Base-by-base conservation (phyloP, 805 yeast genomes). In the Nakazawaea siamensis region DNA sequence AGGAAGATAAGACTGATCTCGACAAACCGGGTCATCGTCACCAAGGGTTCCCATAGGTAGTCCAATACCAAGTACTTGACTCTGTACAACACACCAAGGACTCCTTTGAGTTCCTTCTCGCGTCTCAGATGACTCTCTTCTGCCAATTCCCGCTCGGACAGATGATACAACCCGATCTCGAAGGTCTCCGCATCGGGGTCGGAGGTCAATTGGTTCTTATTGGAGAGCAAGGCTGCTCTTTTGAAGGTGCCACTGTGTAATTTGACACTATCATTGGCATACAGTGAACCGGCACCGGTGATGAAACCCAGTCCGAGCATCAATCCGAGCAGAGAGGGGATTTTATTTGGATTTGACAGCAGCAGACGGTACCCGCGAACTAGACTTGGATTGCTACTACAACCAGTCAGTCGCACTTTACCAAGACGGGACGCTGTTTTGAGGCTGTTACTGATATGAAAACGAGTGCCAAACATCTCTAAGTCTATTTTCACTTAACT, bases 1-100 rank as follows among this genome's bases (percentile, higher is more conserved):
- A 79, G 31, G 39, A 90, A 83, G 1, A 88, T 57, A 1, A 60
- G 39, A 1, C 81, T 61, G 30, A 90, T 60, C 50, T 87, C 84
- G 5, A 79, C 24, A 46, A 88, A 82, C 27, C 98, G 62, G 0
- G 73, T 60, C 24, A 78, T 45, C 0, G 94, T 85, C 2, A 73
- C 60, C 2, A 79, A 18, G 1, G 96, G 95, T 42, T 84, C 92
- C 33, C 73, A 50, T 0, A 83, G 14, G 46, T 70, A 70, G 48
- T 80, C 87, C 1, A 58, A 51, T 1, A 74, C 16, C 7, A 57
- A 48, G 43, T 63, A 79, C 40, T 61, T 55, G 7, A 72, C n/a
- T 18, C 51, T 49, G 44, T 54, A 69, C 8, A 66, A 30, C 32
- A 58, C 42, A 11, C 73, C 6, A 6, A 28, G 11, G 46, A 0